Conservation (phyloP, 2,329 filamentous ascomycete genomes). For the Pyrenochaeta sp. region DNA sequence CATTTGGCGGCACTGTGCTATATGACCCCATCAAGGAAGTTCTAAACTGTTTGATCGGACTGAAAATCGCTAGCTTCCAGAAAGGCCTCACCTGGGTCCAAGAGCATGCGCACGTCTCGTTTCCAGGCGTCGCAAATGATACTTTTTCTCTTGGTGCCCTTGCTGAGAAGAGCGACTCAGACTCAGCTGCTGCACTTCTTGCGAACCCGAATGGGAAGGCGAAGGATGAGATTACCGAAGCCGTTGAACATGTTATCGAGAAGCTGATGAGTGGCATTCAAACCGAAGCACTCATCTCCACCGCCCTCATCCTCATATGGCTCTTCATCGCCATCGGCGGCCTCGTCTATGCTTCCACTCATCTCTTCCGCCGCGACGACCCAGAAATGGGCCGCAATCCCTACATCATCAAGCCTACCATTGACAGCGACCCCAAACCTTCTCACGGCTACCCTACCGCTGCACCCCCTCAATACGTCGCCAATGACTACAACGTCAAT, state of each 20-base stretch:
- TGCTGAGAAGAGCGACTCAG: slow-evolving; percentile 58
- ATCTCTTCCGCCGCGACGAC: slow-evolving; percentile 67
- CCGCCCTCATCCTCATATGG: slow-evolving; percentile 78
- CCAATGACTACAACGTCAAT: slow-evolving; percentile 54
- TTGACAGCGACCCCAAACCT: slow-evolving; percentile 27
- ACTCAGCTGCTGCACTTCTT: slow-evolving; percentile 75
- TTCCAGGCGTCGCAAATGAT: slow-evolving; percentile 80
- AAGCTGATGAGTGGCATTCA: slow-evolving; percentile 74
- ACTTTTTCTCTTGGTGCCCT: slow-evolving; percentile 84
- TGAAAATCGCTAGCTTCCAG: slow-evolving; percentile 86
- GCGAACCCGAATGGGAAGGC: slow-evolving; percentile 77
- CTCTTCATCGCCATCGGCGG: slow-evolving; percentile 79
- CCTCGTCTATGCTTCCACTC: slow-evolving; percentile 69
- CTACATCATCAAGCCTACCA: slow-evolving; percentile 44
- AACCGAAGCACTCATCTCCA: slow-evolving; percentile 82
- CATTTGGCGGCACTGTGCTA: slow-evolving; percentile 84
- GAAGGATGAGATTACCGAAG: slow-evolving; percentile 81
- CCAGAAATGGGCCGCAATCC: slow-evolving; percentile 21
- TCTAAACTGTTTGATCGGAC: slow-evolving; percentile 83
- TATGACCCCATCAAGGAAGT: slow-evolving; percentile 80
- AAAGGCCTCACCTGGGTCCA: slow-evolving; percentile 93
- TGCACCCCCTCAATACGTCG: slow-evolving; percentile 53
- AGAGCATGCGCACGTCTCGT: slow-evolving; percentile 81
- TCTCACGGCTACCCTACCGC: slow-evolving; percentile 36
- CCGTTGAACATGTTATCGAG: slow-evolving; percentile 73